Conservation (phyloP, 495 filamentous ascomycete species). For the Clavariopsis aquatica region DNA sequence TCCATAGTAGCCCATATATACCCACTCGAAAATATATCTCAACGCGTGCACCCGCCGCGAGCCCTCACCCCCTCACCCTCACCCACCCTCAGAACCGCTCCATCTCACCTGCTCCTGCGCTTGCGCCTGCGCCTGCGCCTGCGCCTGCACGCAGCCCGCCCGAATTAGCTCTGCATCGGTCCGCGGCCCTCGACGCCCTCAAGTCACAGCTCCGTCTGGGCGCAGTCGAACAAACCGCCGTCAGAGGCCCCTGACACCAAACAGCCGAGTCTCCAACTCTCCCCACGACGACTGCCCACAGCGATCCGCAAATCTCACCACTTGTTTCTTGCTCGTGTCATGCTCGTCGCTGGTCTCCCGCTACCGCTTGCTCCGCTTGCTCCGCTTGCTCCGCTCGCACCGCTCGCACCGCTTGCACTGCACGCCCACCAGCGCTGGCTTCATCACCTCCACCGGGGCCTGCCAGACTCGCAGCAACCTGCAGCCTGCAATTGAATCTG, state of each 20-base stretch:
- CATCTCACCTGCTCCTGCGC: not conserved
- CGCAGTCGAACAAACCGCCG: slow-evolving; percentile 11
- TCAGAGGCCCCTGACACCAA: slow-evolving; percentile 25
- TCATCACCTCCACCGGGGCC: not conserved
- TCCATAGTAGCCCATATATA: not conserved
- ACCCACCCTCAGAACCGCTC: too few relatives aligned
- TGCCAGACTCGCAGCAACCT: not conserved
- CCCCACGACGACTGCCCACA: not conserved
- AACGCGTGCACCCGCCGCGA: slow-evolving; percentile 9
- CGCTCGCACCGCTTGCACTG: not conserved
- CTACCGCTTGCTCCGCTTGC: not conserved
- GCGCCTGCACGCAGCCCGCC: not conserved
- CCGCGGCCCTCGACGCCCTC: not conserved
- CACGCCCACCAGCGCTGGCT: slow-evolving; percentile 23
- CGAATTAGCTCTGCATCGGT: slow-evolving; percentile 2
- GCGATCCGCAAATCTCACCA: slow-evolving; percentile 8
- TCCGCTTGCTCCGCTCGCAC: slow-evolving; percentile 16
- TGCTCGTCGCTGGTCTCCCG: not conserved
- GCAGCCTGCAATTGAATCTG: slow-evolving; percentile 20
- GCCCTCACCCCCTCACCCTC: not conserved
- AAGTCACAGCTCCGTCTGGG: not conserved
- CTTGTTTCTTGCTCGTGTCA: slow-evolving; percentile 18
- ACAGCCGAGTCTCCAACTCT: slow-evolving; percentile 10
- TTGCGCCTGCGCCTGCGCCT: not conserved
- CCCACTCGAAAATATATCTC: slow-evolving; percentile 2